A percentile compares a stretch with the other conserved stretches of the same genome.
Evolutionary conservation across 345 rosid species (phyloP).

Genomic region (Arabidopsis arenosa): DNA sequence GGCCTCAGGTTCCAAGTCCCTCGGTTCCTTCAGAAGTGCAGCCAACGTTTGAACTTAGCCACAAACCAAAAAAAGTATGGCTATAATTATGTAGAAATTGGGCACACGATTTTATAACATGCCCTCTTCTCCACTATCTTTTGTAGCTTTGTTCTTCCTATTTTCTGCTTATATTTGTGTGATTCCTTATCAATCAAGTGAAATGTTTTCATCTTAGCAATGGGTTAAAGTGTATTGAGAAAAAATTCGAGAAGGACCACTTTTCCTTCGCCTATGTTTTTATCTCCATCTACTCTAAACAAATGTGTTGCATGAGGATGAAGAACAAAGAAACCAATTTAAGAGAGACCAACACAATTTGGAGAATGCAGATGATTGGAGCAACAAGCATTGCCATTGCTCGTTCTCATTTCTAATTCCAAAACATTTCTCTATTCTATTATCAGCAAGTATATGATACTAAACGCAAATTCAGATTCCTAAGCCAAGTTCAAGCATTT

Average conservation of each 20-base stretch:
- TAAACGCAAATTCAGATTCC: not conserved
- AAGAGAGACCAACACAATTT: not conserved
- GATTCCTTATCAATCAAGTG: not conserved
- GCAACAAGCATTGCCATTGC: not conserved
- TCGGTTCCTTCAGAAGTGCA: constrained; percentile 88
- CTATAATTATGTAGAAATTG: not conserved
- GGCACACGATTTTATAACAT: constrained; percentile 9
- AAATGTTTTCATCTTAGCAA: not conserved
- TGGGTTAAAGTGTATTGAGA: not conserved
- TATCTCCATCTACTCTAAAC: not conserved
- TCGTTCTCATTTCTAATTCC: not conserved
- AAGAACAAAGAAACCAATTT: not conserved
- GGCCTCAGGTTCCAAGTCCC: constrained; percentile 77
- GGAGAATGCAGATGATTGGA: not conserved
- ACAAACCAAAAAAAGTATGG: constrained; percentile 2
- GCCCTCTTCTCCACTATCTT: not conserved
- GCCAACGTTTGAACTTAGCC: constrained; percentile 42
- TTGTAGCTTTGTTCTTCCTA: not conserved
- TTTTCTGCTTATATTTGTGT: constrained; percentile 1
- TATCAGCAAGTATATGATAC: not conserved
- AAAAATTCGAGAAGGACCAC: not conserved
- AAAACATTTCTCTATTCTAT: not conserved
- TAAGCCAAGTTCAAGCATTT: not conserved
- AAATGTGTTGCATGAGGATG: not conserved
- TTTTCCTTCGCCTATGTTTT: not conserved